Percentiles rank a stretch among this genome's conserved stretches.
These are phyloP conservation scores for Globisporangium camurandrum DNA, from an alignment of 352 stramenopile genomes.

Conservation along the genomic window DNA sequence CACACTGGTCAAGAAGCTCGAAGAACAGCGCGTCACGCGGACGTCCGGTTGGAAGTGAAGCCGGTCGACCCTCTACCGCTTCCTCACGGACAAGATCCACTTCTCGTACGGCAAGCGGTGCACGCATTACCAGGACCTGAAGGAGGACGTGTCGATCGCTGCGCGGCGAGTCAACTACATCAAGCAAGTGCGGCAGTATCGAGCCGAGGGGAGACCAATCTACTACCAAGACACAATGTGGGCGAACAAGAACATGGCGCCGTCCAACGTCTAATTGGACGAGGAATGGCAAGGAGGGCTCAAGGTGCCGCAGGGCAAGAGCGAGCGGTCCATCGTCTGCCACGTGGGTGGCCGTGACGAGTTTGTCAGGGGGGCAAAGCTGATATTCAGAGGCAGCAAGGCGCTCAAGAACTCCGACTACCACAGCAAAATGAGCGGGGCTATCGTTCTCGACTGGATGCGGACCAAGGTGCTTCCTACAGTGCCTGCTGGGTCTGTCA, in stretches of 20 bases:
- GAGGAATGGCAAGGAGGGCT: constrained; percentile 10
- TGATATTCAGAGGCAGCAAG: constrained; percentile 19
- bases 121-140: constrained; percentile 9
- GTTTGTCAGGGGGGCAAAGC: constrained; percentile 13
- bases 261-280: constrained; percentile 10
- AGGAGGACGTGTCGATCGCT: constrained; percentile 10
- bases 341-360: constrained; percentile 11
- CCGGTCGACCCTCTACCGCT: constrained; percentile 9
- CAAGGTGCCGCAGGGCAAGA: constrained; percentile 14
- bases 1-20: constrained; percentile 1
- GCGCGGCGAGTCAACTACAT: constrained; percentile 10
- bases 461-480: neutral
- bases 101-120: constrained; percentile 5
- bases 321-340: constrained; percentile 16
- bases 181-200: constrained; percentile 1
- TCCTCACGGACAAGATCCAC: constrained; percentile 6
- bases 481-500: neutral
- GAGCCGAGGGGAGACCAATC: constrained; percentile 3
- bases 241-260: constrained; percentile 14
- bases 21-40: neutral
- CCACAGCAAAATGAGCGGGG: constrained; percentile 21
- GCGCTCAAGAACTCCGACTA: constrained; percentile 22
- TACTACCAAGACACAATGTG: constrained; percentile 17
- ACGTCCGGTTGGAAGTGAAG: constrained; percentile 9
- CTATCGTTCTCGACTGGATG: constrained; percentile 18